These are phyloP conservation scores for Phaeotremella skinneri DNA, from an alignment of 768 basidiomycete species.

Conservation along the genomic window DNA sequence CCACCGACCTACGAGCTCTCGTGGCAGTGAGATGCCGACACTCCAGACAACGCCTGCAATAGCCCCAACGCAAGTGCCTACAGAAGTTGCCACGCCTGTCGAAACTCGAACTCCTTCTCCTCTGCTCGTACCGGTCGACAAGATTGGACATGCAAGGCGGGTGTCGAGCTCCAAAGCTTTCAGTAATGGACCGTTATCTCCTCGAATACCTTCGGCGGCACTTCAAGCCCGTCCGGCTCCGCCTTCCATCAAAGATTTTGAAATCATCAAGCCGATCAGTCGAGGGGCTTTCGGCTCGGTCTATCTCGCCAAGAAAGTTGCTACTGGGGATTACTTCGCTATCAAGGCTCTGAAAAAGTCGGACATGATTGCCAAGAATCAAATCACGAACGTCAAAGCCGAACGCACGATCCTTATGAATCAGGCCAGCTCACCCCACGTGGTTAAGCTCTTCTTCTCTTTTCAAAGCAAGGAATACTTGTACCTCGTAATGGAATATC, in stretches of 20 bases:
- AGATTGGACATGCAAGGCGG: conserved; percentile 32
- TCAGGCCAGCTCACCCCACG: conserved; percentile 96
- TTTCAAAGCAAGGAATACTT: conserved; percentile 99
- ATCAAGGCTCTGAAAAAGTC: conserved; percentile 99
- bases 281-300: conserved; percentile 99
- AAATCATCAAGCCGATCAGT: conserved; percentile 98
- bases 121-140: conserved; percentile 22
- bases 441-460: conserved; percentile 95
- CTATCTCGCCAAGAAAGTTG: conserved; percentile 96
- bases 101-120: conserved; percentile 24
- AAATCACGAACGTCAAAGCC: conserved; percentile 99
- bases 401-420: conserved; percentile 99
- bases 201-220: conserved; percentile 73
- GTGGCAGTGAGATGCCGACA: conserved; percentile 13
- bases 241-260: conserved; percentile 97
- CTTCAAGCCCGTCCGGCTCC: conserved; percentile 75
- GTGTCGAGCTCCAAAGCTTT: conserved; percentile 29
- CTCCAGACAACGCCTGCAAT: conserved; percentile 17
- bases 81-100: conserved; percentile 56
- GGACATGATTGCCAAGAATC: conserved; percentile 99
- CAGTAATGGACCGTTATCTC: conserved; percentile 67
- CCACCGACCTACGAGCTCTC: conserved; percentile 22
- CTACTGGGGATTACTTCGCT: conserved; percentile 96
- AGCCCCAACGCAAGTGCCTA: conserved; percentile 56
- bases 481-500: conserved; percentile 98